Percentiles rank a stretch among this genome's conserved stretches.
These are phyloP conservation scores for Ulmus americana DNA, from an alignment of 331 rosid species.

Conservation along the genomic window DNA sequence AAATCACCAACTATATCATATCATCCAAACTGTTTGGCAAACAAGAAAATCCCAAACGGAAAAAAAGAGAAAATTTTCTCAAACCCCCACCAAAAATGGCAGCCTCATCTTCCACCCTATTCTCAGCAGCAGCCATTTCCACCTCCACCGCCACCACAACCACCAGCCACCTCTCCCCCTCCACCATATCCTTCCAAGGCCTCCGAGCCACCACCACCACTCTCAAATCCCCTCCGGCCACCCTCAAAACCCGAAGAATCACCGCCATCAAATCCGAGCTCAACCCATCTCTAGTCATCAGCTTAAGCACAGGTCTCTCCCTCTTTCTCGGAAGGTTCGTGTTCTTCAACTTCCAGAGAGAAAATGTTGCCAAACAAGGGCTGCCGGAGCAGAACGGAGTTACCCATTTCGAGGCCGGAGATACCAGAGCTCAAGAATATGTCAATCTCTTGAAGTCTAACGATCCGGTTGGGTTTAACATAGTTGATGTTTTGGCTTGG, in stretches of 20 bases:
- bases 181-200: constrained; percentile 6
- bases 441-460: constrained; percentile 87
- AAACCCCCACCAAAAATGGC: neutral
- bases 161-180: neutral
- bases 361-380: constrained; percentile 85
- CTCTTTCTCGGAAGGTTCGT: constrained; percentile 90
- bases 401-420: constrained; percentile 90
- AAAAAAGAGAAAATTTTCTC: neutral
- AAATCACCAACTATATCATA: neutral
- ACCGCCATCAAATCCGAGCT: constrained; percentile 60
- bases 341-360: constrained; percentile 97
- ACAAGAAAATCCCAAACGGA: neutral
- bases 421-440: constrained; percentile 80
- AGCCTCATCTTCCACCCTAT: neutral
- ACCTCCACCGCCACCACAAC: neutral
- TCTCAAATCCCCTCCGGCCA: neutral
- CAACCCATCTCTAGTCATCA: constrained; percentile 66
- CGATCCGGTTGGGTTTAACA: constrained; percentile 93
- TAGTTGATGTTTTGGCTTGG: constrained; percentile 96
- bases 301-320: constrained; percentile 91
- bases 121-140: neutral
- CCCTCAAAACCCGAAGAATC: constrained; percentile 3
- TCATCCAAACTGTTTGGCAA: neutral
- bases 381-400: constrained; percentile 87
- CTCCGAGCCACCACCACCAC: neutral